These are phyloP conservation scores for Debaryomyces maramus DNA, from an alignment of 805 yeast species.

Conservation along the genomic window DNA sequence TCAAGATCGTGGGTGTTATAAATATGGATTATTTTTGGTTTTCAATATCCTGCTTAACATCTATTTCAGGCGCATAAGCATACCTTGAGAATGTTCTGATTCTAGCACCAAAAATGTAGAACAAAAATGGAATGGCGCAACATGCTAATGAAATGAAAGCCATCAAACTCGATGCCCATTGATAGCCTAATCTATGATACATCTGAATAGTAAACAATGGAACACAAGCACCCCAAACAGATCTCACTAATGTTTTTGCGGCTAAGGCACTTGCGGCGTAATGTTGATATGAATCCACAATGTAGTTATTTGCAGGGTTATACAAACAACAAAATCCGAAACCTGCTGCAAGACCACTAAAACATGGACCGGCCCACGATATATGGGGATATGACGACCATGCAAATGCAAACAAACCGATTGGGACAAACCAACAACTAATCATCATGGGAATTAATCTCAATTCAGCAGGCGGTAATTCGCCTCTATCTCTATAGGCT, in stretches of 20 bases:
- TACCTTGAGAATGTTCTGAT: conserved; percentile 53
- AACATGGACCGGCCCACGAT: conserved; percentile 42
- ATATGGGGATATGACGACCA: conserved; percentile 36
- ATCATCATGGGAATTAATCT: conserved; percentile 41
- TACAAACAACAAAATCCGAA: conserved; percentile 36
- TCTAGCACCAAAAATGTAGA: conserved; percentile 45
- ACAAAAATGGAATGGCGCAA: conserved; percentile 49
- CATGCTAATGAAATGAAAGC: conserved; percentile 54
- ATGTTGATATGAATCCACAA: conserved; percentile 41
- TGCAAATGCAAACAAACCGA: conserved; percentile 36
- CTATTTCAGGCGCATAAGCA: conserved; percentile 53
- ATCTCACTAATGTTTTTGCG: conserved; percentile 39
- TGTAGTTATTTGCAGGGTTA: conserved; percentile 40
- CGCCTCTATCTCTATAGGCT: conserved; percentile 32
- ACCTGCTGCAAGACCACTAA: conserved; percentile 35
- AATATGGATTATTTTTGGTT: background rate
- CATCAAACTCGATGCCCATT: conserved; percentile 54
- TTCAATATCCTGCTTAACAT: background rate
- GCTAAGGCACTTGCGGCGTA: conserved; percentile 40
- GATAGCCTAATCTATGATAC: conserved; percentile 54
- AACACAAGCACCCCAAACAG: conserved; percentile 49
- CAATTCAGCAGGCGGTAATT: conserved; percentile 41
- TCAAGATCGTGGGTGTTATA: no score
- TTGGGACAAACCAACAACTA: conserved; percentile 39
- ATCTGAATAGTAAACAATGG: conserved; percentile 67